Evolutionary conservation across 2,329 filamentous ascomycete species (phyloP), one percentile per base, ranked within the genome.

Genomic region (Calycina herbarum): DNA sequence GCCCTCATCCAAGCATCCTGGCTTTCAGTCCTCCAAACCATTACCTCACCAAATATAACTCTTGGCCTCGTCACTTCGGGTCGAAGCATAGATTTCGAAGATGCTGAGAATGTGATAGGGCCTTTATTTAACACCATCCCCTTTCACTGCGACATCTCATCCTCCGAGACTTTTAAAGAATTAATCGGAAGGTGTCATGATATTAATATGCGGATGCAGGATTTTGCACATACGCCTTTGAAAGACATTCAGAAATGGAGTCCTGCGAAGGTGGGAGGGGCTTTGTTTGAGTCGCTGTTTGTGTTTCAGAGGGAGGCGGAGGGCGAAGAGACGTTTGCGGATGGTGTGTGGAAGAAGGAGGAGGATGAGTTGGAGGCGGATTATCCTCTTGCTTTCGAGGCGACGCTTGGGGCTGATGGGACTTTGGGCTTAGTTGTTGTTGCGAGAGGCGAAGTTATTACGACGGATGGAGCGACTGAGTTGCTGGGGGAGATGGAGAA

Each of bases 51-150:
- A 56, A 66, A 68, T 20, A 48, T 72, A 15, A 76, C 73, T 1
- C 85, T 94, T 15, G 94, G 94, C 0, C 79, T 96, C 24, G 84
- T 97, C 13, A 84, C 92, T 0, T 95, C 93, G 6, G 94, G 94
- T 0, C 85, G 94, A 66, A 85, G 87, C 0, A 85, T 96, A 4
- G 85, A 91, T 56, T 78, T 93, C 13, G 83, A 89, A 7, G 81
- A 82, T 1, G 84, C 88, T 1, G 89, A 93, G 58, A 74, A 82
- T 27, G 85, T 91, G 0, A 84, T 95, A 54, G 94, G 94, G 0
- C 94, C 94, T 0, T 79, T 97, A 24, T 96, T 97, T 82, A 97
- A 97, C 74, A 97, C 93, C 0, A 80, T 97, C 1, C 93, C 94
- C 0, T 93, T 90, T 74, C 82, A 85, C 63, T 77, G 87, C 40